Evolutionary conservation across 768 basidiomycete species (phyloP), one percentile per base, ranked within the genome.

Genomic region (Daedaleopsis sinensis): DNA sequence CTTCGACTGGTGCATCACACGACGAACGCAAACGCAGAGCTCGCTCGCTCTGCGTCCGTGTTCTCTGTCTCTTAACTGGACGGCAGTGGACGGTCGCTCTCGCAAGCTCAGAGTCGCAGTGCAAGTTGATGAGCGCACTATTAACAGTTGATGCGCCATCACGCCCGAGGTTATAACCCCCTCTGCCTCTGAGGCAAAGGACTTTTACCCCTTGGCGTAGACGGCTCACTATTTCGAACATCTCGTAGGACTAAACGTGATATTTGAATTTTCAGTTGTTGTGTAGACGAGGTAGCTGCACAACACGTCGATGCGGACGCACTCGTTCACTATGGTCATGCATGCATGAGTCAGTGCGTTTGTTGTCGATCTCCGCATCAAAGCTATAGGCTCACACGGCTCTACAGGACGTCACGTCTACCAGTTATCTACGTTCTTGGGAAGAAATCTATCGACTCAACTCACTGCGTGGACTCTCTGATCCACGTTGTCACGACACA

Each of bases 261-360:
- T 32, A 32, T 32, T 3, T 32, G 48, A 23, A 35, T 21, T 50
- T 16, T 24, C 19, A 95, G 96, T 68, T 99, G 97, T 69, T 98
- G 97, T 71, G 94, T 96, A 3, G 97, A 99, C 69, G 93, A 98
- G 67, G 90, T 98, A 6, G 91, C 95, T 6, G 95, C 96, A 4
- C 89, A 94, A 68, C 97, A 99, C 70, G 88, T 95, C 49, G 87
- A 95, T 64, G 94, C 95, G 0, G 93, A 98, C 70, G 85, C 88
- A 9, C 82, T 97, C 63, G 88, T 99, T 2, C 96, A 99, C 70
- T 98, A 97, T 69, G 96, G 96, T 1, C 92, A 97, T 77, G 95
- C 96, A 0, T 99, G 97, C 73, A 84, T 98, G 79, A 94, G 91
- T 72, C 85, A 88, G 94, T 96, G 67, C 65, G 93, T 80, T 55